Evolutionary conservation across 129 eudicot species (phyloP).

Genomic region (Sambucus nigra): DNA sequence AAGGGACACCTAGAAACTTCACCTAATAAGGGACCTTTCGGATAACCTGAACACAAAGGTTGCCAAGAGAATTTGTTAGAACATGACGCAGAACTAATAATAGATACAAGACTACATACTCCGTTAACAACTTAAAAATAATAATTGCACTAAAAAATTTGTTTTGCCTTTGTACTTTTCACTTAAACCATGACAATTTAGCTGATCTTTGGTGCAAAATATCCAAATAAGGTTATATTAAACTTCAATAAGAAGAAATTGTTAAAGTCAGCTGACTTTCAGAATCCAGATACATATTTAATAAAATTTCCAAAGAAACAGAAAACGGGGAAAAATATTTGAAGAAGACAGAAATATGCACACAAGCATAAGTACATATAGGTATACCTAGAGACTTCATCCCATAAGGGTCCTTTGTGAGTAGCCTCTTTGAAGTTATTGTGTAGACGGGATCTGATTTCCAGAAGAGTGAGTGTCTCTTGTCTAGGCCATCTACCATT

Average conservation of each 20-base stretch:
- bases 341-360: neutral
- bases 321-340: conserved; percentile 2
- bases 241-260: conserved; percentile 8
- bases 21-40: no score
- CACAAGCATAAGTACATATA: neutral
- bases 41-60: no score
- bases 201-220: neutral
- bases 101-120: no score
- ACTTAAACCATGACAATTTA: neutral
- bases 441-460: conserved; percentile 87
- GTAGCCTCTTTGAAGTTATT: conserved; percentile 91
- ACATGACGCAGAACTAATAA: no score
- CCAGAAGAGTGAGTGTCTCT: conserved; percentile 94
- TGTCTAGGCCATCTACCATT: conserved; percentile 93
- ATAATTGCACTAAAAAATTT: no score
- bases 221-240: neutral
- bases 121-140: no score
- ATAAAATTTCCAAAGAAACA: no score
- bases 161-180: no score
- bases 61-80: no score
- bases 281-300: neutral
- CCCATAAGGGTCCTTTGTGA: conserved; percentile 98
- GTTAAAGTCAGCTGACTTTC: no score
- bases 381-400: conserved; percentile 88
- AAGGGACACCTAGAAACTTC: no score